Percentiles rank a stretch among this genome's conserved stretches.
Evolutionary conservation across 441 rosid genomes (phyloP).

Genomic region (Populus hybrid): DNA sequence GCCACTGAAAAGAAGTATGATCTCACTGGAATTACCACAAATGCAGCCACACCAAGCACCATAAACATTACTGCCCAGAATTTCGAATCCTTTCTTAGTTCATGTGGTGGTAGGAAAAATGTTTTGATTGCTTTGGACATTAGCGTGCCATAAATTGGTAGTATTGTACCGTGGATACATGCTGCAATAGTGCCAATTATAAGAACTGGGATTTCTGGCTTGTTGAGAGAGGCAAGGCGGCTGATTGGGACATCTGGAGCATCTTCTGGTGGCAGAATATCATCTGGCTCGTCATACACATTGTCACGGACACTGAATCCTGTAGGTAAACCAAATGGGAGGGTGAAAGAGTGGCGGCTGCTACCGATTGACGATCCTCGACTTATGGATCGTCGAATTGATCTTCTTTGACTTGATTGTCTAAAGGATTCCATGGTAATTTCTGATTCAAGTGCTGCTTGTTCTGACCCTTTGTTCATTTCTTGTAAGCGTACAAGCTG

Average conservation of each 20-base stretch:
- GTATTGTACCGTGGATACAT: conserved; percentile 40
- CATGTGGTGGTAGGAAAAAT: conserved; percentile 51
- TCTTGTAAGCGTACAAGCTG: conserved; percentile 60
- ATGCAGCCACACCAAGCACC: conserved; percentile 49
- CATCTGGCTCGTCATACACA: conserved; percentile 16
- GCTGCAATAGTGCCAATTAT: conserved; percentile 58
- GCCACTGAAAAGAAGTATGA: conserved; percentile 68
- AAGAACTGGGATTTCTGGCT: conserved; percentile 63
- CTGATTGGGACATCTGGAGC: conserved; percentile 44
- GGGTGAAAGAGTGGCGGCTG: conserved; percentile 33
- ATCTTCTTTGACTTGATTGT: conserved; percentile 37
- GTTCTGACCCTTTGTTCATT: conserved; percentile 31
- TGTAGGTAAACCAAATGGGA: conserved; percentile 40
- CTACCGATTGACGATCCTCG: conserved; percentile 39
- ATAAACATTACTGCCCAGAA: conserved; percentile 66
- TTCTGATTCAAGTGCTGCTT: conserved; percentile 22
- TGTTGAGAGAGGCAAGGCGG: conserved; percentile 63
- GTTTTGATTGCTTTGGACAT: conserved; percentile 56
- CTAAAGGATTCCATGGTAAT: conserved; percentile 17
- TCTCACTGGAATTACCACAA: conserved; percentile 41
- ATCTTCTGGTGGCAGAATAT: conserved; percentile 15
- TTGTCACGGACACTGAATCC: conserved; percentile 25
- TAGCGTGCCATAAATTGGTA: conserved; percentile 62
- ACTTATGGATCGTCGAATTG: conserved; percentile 34
- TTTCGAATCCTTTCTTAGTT: conserved; percentile 53